Evolutionary conservation across 345 rosid genomes (phyloP), one percentile per base, ranked within the genome.

Genomic region (Angophora floribunda): DNA sequence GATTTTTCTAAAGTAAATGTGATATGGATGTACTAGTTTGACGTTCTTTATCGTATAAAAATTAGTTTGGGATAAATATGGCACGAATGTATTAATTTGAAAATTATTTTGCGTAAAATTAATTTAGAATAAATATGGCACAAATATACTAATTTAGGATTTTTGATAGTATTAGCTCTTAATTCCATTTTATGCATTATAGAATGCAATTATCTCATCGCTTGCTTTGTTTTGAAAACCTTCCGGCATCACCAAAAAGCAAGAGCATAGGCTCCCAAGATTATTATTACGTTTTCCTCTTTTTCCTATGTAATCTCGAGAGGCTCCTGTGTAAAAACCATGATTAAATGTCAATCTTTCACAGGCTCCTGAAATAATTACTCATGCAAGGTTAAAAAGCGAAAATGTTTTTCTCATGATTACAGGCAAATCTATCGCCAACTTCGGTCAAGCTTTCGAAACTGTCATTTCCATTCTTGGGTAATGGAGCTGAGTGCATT

Each of bases 311-410:
- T 6, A 0, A 75, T 75, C 1, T 75, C 6, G 65, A 51, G 55
- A 90, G 92, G 91, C 92, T 93, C 93, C 87, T 86, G 4, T 15
- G 55, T 65, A 87, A 86, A 36, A 88, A 61, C 24, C 89, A 90
- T 91, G 88, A 91, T 91, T 91, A 89, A 84, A 88, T 63, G 49
- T 75, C 84, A 75, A 75, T 75, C 84, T 75, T 78, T 89, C 52
- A 26, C 87, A 90, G 92, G 93, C 92, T 90, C 92, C 93, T 4
- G 30, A 7, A 26, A 32, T 65, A 90, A 86, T 90, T 90, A 91
- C 90, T 85, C 88, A 21, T 90, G 55, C 26, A 22, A 36, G 89
- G 87, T 91, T 82, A 30, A 89, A 86, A 88, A 85, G 86, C 87
- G 45, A 16, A 4, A 21, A 36, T 86, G 52, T 24, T 65, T 12